These are phyloP conservation scores for Cryptococcus sp. DNA, from an alignment of 1,284 basidiomycete species.

Conservation along the genomic window DNA sequence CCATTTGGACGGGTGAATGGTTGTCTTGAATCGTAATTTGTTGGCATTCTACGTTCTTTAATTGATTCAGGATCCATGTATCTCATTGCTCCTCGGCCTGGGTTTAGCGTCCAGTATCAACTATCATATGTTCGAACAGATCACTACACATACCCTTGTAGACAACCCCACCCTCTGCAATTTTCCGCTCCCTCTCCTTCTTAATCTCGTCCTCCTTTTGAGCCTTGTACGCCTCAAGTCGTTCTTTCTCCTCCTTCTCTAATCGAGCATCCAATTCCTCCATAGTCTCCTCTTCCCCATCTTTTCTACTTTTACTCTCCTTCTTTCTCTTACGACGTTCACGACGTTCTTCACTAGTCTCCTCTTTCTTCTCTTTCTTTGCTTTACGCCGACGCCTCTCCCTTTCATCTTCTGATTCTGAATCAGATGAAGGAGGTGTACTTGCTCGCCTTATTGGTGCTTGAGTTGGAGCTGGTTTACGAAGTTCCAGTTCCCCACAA, in stretches of 20 bases:
- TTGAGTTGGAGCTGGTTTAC: slow-evolving; percentile 39
- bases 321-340: slow-evolving; percentile 13
- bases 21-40: slow-evolving; percentile 24
- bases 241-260: slow-evolving; percentile 47
- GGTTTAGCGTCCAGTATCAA: neutral
- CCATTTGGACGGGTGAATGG: neutral
- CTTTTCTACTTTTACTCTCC: slow-evolving; percentile 14
- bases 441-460: slow-evolving; percentile 4
- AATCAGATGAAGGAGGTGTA: slow-evolving; percentile 9
- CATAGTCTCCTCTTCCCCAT: slow-evolving; percentile 31
- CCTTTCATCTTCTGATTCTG: slow-evolving; percentile 3
- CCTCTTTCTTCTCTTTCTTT: slow-evolving; percentile 5
- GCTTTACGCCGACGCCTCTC: slow-evolving; percentile 5
- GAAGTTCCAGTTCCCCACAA: slow-evolving; percentile 79
- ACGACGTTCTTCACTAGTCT: slow-evolving; percentile 13
- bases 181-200: slow-evolving; percentile 25
- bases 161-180: slow-evolving; percentile 36
- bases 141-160: slow-evolving; percentile 35
- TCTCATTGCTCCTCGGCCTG: slow-evolving; percentile 47
- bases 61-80: slow-evolving; percentile 44
- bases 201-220: slow-evolving; percentile 33
- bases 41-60: slow-evolving; percentile 10
- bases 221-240: slow-evolving; percentile 32
- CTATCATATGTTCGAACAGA: neutral
- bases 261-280: slow-evolving; percentile 47